Evolutionary conservation across 1,284 basidiomycete species (phyloP).

Genomic region (Xanthoconium separans): DNA sequence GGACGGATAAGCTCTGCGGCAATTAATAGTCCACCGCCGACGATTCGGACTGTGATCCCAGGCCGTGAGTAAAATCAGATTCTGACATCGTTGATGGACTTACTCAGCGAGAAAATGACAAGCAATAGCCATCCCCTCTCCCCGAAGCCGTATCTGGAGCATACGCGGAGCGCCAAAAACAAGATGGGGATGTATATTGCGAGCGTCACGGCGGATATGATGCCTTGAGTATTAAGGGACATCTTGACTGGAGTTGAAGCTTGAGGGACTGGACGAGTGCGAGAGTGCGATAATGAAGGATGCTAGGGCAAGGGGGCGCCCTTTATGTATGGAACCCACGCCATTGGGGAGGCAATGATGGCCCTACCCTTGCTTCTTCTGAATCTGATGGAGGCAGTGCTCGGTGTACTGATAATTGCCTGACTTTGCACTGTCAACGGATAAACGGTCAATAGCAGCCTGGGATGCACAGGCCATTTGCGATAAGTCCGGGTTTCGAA

Average conservation of each 20-base stretch:
- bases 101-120: slow-evolving; percentile 51
- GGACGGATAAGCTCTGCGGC: slow-evolving; percentile 44
- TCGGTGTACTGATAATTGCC: background rate
- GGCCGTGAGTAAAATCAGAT: slow-evolving; percentile 6
- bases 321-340: slow-evolving; percentile 22
- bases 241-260: slow-evolving; percentile 9
- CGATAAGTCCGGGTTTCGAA: background rate
- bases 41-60: slow-evolving; percentile 47
- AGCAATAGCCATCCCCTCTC: slow-evolving; percentile 63
- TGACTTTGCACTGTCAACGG: background rate
- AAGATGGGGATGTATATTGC: slow-evolving; percentile 55
- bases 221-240: slow-evolving; percentile 46
- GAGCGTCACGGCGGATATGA: slow-evolving; percentile 55
- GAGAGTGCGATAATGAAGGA: background rate
- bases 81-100: slow-evolving; percentile 14
- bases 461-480: background rate
- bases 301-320: background rate
- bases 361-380: background rate
- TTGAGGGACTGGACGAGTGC: background rate
- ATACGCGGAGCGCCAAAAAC: slow-evolving; percentile 41
- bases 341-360: slow-evolving; percentile 19
- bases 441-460: background rate
- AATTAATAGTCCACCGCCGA: slow-evolving; percentile 55
- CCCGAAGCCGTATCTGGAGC: slow-evolving; percentile 50
- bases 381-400: slow-evolving; percentile 15